phyloP scores from a whole-genome alignment of 2,329 filamentous ascomycete genomes.

The Aspergillus costaricaensis region DNA sequence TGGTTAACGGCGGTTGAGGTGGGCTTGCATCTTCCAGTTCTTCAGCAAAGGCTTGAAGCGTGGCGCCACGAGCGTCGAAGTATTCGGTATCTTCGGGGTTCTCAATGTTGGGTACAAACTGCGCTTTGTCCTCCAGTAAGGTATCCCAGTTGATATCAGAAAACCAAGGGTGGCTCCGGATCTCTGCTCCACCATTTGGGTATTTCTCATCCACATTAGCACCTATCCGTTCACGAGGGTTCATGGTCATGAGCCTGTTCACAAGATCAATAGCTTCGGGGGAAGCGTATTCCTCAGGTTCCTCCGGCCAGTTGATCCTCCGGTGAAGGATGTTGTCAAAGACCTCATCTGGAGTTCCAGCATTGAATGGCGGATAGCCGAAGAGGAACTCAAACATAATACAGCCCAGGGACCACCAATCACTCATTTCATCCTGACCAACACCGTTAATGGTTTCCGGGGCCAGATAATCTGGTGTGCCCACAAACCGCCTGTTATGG shows the following conservation, averaged over 20 bases:
- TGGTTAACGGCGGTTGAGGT: constrained; percentile 68
- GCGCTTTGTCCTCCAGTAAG: constrained; percentile 89
- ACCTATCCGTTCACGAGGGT: constrained; percentile 79
- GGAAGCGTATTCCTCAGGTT: constrained; percentile 76
- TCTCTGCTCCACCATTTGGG: constrained; percentile 82
- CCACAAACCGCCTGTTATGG: constrained; percentile 88
- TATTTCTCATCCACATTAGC: constrained; percentile 83
- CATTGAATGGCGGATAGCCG: constrained; percentile 92
- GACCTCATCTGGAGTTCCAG: constrained; percentile 82
- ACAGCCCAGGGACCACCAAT: constrained; percentile 99
- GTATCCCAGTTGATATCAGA: constrained; percentile 83
- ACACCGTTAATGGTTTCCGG: constrained; percentile 95
- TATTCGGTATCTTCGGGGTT: constrained; percentile 98
- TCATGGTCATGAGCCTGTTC: constrained; percentile 83
- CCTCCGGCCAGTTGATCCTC: constrained; percentile 88
- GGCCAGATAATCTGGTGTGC: constrained; percentile 94
- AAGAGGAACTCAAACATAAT: constrained; percentile 97
- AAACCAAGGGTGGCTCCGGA: constrained; percentile 88
- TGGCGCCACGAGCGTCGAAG: constrained; percentile 89
- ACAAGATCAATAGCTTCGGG: constrained; percentile 91
- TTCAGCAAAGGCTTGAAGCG: constrained; percentile 86
- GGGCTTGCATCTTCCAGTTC: constrained; percentile 89
- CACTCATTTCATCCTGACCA: constrained; percentile 95
- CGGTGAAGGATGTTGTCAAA: constrained; percentile 95
- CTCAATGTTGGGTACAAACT: constrained; percentile 89